Evolutionary conservation across 257 asterid genomes (phyloP).

Genomic region (Nicotiana undulata): DNA sequence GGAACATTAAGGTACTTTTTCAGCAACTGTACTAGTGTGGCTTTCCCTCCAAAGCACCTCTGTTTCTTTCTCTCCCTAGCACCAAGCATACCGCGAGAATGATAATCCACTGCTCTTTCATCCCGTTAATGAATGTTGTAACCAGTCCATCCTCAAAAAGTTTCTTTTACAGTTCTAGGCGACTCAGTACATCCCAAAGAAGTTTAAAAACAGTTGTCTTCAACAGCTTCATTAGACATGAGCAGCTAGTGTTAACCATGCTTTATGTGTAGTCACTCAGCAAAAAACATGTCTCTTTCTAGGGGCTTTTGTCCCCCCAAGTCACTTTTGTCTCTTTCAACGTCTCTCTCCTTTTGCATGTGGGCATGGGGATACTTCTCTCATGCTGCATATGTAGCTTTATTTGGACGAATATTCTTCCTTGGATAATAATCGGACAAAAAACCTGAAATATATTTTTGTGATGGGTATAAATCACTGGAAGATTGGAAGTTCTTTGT

Average conservation of each 20-base stretch:
- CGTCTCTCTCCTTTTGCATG: neutral
- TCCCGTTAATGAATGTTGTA: neutral
- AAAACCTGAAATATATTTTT: neutral
- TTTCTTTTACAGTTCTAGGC: neutral
- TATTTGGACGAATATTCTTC: neutral
- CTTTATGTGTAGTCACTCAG: neutral
- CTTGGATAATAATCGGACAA: neutral
- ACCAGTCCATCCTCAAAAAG: neutral
- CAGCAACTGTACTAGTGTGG: neutral
- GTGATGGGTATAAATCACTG: neutral
- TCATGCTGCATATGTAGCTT: neutral
- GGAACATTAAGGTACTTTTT: neutral
- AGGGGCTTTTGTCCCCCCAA: neutral
- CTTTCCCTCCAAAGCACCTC: neutral
- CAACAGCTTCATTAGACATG: neutral
- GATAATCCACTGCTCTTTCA: neutral
- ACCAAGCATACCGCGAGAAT: neutral
- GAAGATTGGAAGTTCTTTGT: neutral
- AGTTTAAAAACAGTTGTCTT: neutral
- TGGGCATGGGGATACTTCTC: neutral
- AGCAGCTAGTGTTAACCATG: neutral
- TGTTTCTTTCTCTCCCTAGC: neutral
- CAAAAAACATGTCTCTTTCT: neutral
- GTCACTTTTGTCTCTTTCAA: neutral
- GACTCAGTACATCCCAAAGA: neutral